Evolutionary conservation across 345 rosid genomes (phyloP), one percentile per base, ranked within the genome.

Genomic region (Arabidopsis arenosa): DNA sequence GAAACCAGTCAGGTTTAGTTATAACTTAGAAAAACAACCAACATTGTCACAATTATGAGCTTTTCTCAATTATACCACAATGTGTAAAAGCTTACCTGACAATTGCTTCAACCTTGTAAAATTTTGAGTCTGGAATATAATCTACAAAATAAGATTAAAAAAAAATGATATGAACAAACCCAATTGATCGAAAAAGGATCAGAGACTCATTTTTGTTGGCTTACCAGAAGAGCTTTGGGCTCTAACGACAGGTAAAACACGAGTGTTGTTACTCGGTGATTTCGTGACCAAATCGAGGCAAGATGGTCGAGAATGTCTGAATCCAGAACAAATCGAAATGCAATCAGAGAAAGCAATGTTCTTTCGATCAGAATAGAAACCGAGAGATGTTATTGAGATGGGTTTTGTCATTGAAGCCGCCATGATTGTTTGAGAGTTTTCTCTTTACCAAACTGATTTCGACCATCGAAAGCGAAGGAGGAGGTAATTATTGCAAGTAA

Each of bases 91-190:
- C 44, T 61, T 44, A 79, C 96, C 97, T 91, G 72, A 93, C 48
- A 82, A 93, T 85, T 33, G 97, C 98, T 81, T 93, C 98, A 53
- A 93, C 90, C 72, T 88, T 90, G 83, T 93, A 93, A 75, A 93
- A 93, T 40, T 88, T 75, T 3, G 95, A 82, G 75, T 89, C 97
- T 11, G 95, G 95, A 15, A 85, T 30, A 41, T 85, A 89, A 56
- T 83, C 93, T 84, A 62, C 4, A 39, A 66, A 62, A 2, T 0
- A 45, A 41, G 8, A 78, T 18, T 18, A 73, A 18, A 21, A 0
- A 0, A 54, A 51, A 75, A 60, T 26, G 30, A 4, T 47, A 45
- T 39, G 32, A 37, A 70, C 14, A 33, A 55, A 35, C 26, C 1
- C 39, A 41, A 68, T 62, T 44, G 57, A 45, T 37, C 11, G 9